These are phyloP conservation scores for Magnaporthales sp. DNA, from an alignment of 2,329 filamentous ascomycete species.

Conservation along the genomic window DNA sequence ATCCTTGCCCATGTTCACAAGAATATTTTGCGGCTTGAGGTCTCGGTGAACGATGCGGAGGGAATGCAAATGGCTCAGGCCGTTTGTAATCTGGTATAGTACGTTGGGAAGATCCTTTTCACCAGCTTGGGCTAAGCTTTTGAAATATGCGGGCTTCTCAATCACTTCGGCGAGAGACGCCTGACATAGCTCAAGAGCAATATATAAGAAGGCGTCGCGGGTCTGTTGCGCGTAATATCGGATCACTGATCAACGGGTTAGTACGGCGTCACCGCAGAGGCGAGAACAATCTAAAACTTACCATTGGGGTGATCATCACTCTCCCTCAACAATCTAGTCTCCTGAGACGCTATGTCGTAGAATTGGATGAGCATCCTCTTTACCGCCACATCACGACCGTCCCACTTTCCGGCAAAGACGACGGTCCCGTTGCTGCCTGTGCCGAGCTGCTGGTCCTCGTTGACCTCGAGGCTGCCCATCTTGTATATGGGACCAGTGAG, in stretches of 20 bases:
- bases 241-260: slow-evolving; percentile 52
- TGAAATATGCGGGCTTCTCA: slow-evolving; percentile 61
- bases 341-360: slow-evolving; percentile 89
- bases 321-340: slow-evolving; percentile 82
- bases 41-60: slow-evolving; percentile 95
- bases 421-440: slow-evolving; percentile 95
- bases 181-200: slow-evolving; percentile 87
- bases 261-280: not conserved
- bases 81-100: slow-evolving; percentile 81
- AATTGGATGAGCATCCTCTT: slow-evolving; percentile 97
- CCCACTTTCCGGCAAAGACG: slow-evolving; percentile 90
- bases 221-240: slow-evolving; percentile 91
- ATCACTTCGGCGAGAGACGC: slow-evolving; percentile 89
- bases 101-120: slow-evolving; percentile 70
- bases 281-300: slow-evolving; percentile 22
- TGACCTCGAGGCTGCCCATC: slow-evolving; percentile 56
- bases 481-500: slow-evolving; percentile 50
- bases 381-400: slow-evolving; percentile 85
- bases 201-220: slow-evolving; percentile 86
- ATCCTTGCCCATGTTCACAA: slow-evolving; percentile 67
- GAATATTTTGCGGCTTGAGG: slow-evolving; percentile 94
- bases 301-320: slow-evolving; percentile 91
- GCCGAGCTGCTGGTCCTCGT: slow-evolving; percentile 54
- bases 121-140: slow-evolving; percentile 61
- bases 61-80: slow-evolving; percentile 80